Conservation (phyloP, 148 eudicot species). For the Rhododendron griersonianum region DNA sequence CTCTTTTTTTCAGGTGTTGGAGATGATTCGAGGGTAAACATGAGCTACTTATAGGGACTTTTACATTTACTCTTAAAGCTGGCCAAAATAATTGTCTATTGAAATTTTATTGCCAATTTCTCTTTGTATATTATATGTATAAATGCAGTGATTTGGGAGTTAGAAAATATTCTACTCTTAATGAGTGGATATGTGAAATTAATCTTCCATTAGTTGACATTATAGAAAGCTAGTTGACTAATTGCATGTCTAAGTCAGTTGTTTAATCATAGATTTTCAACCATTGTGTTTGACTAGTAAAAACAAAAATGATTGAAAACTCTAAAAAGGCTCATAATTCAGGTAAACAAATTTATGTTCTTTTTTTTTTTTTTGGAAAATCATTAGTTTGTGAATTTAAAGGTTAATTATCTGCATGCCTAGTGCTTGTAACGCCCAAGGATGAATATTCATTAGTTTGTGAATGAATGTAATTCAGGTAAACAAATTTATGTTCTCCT, state of each 20-base stretch:
- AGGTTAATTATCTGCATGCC: background rate
- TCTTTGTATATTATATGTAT: constrained; percentile 6
- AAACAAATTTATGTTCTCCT: background rate
- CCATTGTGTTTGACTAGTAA: background rate
- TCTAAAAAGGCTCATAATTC: background rate
- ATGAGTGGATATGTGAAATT: constrained; percentile 27
- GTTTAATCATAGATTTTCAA: background rate
- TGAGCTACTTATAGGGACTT: constrained; percentile 17
- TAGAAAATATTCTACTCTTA: constrained; percentile 31
- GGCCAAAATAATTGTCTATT: constrained; percentile 8
- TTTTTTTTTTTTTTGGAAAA: no score
- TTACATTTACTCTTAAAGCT: background rate
- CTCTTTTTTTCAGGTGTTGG: background rate
- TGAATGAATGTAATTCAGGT: background rate
- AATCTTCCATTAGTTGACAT: constrained; percentile 15
- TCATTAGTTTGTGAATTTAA: background rate
- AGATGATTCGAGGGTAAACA: background rate
- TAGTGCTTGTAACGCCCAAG: background rate
- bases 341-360: background rate
- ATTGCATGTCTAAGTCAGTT: background rate
- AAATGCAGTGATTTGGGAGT: constrained; percentile 34
- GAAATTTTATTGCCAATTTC: background rate
- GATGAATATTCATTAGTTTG: background rate
- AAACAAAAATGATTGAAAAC: background rate
- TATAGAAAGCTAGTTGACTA: background rate